Conservation (phyloP, 108 stramenopile genomes). For the Cyclostephanos invisitatus region DNA sequence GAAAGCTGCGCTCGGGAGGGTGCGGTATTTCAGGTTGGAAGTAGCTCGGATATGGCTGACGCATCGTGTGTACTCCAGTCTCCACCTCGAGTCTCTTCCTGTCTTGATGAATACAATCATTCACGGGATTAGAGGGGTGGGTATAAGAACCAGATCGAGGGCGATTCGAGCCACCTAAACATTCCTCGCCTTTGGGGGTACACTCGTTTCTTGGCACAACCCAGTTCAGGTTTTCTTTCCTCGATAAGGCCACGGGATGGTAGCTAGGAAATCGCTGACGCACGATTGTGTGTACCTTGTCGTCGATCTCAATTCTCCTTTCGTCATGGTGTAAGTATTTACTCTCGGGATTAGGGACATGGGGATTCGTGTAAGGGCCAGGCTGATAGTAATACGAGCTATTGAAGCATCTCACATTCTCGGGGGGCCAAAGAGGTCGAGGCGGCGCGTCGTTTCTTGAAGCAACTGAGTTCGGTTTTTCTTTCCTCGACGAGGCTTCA, state of each 20-base stretch:
- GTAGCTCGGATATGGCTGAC: neutral
- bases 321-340: neutral
- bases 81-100: neutral
- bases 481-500: neutral
- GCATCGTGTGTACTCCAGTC: neutral
- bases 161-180: neutral
- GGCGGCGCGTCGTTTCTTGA: neutral
- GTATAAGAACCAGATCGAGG: neutral
- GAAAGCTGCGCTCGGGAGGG: neutral
- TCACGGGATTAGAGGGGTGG: neutral
- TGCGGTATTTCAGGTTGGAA: neutral
- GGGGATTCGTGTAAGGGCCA: neutral
- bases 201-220: neutral
- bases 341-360: neutral
- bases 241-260: neutral
- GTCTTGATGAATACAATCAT: neutral
- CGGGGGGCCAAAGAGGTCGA: neutral
- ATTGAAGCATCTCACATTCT: neutral
- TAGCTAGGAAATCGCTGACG: neutral
- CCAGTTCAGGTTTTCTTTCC: neutral
- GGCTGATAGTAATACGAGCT: neutral
- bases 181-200: neutral
- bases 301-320: neutral
- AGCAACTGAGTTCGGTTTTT: neutral
- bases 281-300: neutral